Base-by-base conservation (phyloP, 2,329 filamentous ascomycete genomes). In the Leptographium radiaticola region DNA sequence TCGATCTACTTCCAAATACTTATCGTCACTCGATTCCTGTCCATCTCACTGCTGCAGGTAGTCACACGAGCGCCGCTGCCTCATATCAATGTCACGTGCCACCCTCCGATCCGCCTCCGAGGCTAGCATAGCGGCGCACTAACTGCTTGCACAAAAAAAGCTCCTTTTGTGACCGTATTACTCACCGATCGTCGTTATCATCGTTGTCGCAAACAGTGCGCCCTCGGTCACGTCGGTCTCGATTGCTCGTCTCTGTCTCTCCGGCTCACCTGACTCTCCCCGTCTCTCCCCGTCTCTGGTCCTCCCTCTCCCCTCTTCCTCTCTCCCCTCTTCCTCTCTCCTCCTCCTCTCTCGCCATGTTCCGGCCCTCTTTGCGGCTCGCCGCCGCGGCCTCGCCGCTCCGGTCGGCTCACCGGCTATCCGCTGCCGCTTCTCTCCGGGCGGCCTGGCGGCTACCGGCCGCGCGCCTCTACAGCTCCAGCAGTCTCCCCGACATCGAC, bases 401-500 rank as follows among this genome's bases (percentile, higher is more conserved):
- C 58, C 66, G 67, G 56, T 63, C 61, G 20, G 43, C 38, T 30
- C 18, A 49, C 6, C 18, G 25, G 20, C 8, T 38, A 10, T 13
- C 48, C 36, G 39, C 25, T 11, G 13, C 25, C n/a, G 12, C 46
- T 2, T 15, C 42, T 9, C 20, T 45, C 38, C 44, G 40, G 18
- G 30, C 55, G 38, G 39, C 46, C 8, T 43, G 53, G n/a, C 56
- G 54, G 44, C 48, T 50, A 59, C 52, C 65, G 40, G 59, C 65
- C 25, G 65, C 82, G 77, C 69, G 72, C 74, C 56, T 67, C 71
- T 56, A 71, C 72, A 9, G 73, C 75, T 2, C 75, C 75, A 1
- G 60, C 67, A 18, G 12, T 77, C 77, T 83, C 36, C 75, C 79
- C 53, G 81, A 80, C 54, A 79, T 97, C 59, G 88, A 97, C 68